Conservation (phyloP, 139 green algal species). For the Closterium sp. region DNA sequence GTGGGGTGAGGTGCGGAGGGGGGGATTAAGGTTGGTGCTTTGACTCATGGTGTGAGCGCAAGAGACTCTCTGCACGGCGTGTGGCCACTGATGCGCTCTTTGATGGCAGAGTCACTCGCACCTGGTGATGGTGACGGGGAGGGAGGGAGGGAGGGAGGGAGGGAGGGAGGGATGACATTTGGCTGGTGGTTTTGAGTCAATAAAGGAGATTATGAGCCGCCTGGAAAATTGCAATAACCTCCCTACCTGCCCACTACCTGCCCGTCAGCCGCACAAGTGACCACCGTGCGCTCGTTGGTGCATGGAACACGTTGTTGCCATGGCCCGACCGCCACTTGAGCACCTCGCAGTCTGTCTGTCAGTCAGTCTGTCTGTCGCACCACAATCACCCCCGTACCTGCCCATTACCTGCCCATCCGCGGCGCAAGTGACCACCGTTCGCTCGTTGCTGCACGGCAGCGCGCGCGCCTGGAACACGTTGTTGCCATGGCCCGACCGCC, state of each 20-base stretch:
- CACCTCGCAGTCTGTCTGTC: background rate
- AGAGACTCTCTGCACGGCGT: too few species aligned
- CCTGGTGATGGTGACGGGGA: background rate
- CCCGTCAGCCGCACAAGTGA: constrained; percentile 62
- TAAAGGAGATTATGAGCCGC: too few species aligned
- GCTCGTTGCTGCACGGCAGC: constrained; percentile 51
- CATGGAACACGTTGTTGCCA: constrained; percentile 68
- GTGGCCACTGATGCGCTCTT: too few species aligned
- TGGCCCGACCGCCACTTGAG: constrained; percentile 52
- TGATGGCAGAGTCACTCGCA: too few species aligned
- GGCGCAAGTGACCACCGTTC: constrained; percentile 59
- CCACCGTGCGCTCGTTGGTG: constrained; percentile 47
- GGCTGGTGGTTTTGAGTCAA: too few species aligned
- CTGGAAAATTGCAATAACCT: too few species aligned
- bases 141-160: background rate
- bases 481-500: constrained; percentile 55
- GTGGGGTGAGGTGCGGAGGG: too few species aligned
- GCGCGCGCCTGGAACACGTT: constrained; percentile 69
- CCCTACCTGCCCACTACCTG: constrained; percentile 35
- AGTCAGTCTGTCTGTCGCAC: too few species aligned
- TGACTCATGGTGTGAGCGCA: too few species aligned
- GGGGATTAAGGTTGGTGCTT: too few species aligned
- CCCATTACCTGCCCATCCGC: too few species aligned
- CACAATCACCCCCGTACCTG: too few species aligned
- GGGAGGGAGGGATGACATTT: background rate